These are phyloP conservation scores for Austroboletus olivaceoglutinosus DNA, from an alignment of 1,284 basidiomycete genomes.

Conservation along the genomic window DNA sequence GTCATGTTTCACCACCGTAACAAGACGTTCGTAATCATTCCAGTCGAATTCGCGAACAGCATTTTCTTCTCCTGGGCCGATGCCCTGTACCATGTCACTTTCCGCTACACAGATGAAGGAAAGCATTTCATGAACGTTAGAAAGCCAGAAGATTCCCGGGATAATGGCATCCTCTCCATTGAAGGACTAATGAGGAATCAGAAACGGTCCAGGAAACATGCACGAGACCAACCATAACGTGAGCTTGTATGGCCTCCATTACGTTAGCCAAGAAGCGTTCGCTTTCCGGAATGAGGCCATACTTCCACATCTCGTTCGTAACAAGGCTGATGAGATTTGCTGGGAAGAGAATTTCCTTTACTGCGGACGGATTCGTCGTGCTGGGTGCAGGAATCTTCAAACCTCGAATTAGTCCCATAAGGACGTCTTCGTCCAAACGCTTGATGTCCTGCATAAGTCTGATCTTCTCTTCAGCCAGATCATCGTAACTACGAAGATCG, in stretches of 20 bases:
- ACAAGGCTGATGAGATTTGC: constrained; percentile 98
- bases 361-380: constrained; percentile 85
- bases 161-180: constrained; percentile 92
- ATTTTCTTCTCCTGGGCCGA: constrained; percentile 93
- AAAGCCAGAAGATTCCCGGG: constrained; percentile 98
- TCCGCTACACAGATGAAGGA: constrained; percentile 99
- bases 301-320: constrained; percentile 99
- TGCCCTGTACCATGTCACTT: constrained; percentile 96
- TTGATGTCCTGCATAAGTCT: constrained; percentile 90
- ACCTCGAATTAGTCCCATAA: constrained; percentile 87
- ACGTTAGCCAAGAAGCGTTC: constrained; percentile 98
- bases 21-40: constrained; percentile 95
- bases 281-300: constrained; percentile 94
- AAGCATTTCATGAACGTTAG: constrained; percentile 99
- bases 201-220: constrained; percentile 1
- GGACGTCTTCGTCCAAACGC: constrained; percentile 90
- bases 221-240: constrained; percentile 85
- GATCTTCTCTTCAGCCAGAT: constrained; percentile 94
- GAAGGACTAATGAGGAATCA: constrained; percentile 61
- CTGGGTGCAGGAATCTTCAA: constrained; percentile 94
- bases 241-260: constrained; percentile 97
- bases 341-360: constrained; percentile 98
- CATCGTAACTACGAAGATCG: constrained; percentile 74
- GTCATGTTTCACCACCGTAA: constrained; percentile 98
- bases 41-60: constrained; percentile 92